Percentiles rank a stretch among this genome's conserved stretches.
Conservation (phyloP, 495 filamentous ascomycete genomes). For the Hypomontagnella monticulosa region DNA sequence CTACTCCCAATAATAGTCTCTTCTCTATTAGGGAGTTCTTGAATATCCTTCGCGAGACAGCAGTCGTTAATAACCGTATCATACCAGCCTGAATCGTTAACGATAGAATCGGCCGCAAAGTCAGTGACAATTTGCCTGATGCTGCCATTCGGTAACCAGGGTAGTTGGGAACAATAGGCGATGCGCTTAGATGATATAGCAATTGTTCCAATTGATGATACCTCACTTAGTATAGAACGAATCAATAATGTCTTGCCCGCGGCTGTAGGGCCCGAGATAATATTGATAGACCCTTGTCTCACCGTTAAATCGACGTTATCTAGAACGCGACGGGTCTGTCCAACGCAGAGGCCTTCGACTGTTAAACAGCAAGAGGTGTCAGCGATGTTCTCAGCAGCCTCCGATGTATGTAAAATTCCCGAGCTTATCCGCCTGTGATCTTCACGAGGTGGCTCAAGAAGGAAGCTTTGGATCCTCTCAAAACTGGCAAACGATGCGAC, state of each 20-base stretch:
- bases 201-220: constrained; percentile 45
- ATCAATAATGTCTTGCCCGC: constrained; percentile 53
- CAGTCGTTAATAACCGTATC: constrained; percentile 66
- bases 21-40: constrained; percentile 65
- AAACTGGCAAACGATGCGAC: constrained; percentile 47
- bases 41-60: constrained; percentile 65
- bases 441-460: constrained; percentile 29
- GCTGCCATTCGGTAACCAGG: constrained; percentile 53
- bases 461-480: constrained; percentile 49
- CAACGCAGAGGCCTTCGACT: constrained; percentile 6
- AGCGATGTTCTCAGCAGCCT: not conserved
- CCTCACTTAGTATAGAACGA: constrained; percentile 49
- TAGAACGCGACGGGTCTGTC: constrained; percentile 22
- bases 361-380: not conserved
- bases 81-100: constrained; percentile 62
- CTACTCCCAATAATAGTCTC: constrained; percentile 68
- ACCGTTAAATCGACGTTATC: constrained; percentile 32
- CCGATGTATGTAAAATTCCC: not conserved
- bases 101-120: constrained; percentile 14
- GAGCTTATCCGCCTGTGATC: not conserved
- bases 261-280: constrained; percentile 51
- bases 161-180: constrained; percentile 45
- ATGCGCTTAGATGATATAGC: constrained; percentile 26
- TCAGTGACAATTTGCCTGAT: constrained; percentile 53
- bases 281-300: constrained; percentile 29